Evolutionary conservation across 306 rosid species (phyloP).

Genomic region (Ziziphus jujuba): DNA sequence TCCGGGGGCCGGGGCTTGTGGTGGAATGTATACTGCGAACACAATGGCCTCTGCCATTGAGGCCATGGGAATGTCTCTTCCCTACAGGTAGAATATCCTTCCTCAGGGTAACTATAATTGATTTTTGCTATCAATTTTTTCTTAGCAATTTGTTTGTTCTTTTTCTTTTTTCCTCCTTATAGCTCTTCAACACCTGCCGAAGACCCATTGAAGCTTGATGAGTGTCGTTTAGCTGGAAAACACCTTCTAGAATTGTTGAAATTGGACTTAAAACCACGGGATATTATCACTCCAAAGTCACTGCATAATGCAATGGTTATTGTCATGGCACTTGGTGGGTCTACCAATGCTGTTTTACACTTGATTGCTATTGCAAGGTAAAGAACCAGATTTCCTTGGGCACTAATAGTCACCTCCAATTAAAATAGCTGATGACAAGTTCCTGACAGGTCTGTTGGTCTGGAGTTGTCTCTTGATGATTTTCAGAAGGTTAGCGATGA

Average conservation of each 20-base stretch:
- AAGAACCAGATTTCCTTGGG: constrained; percentile 29
- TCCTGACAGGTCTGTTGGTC: constrained; percentile 87
- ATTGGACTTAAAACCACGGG: constrained; percentile 94
- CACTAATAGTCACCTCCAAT: background rate
- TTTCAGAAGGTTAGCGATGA: constrained; percentile 92
- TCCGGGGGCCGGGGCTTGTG: constrained; percentile 99
- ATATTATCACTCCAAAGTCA: constrained; percentile 79
- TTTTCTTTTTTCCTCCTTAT: constrained; percentile 1
- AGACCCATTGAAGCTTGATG: constrained; percentile 91
- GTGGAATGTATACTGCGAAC: constrained; percentile 99
- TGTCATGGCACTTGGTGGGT: constrained; percentile 98
- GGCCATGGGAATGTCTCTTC: constrained; percentile 97
- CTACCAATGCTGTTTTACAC: constrained; percentile 97
- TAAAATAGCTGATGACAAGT: constrained; percentile 35
- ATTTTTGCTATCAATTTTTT: background rate
- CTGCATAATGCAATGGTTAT: constrained; percentile 88
- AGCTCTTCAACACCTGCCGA: constrained; percentile 98
- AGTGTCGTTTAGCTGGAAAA: constrained; percentile 92
- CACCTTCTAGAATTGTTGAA: constrained; percentile 74
- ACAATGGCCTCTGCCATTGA: constrained; percentile 99
- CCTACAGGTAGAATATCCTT: constrained; percentile 65
- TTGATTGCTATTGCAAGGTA: constrained; percentile 97
- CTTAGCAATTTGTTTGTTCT: constrained; percentile 1
- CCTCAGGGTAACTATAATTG: constrained; percentile 12
- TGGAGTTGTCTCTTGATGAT: constrained; percentile 87